Percentiles rank a stretch among this genome's conserved stretches.
Conservation (phyloP, 192 early-diverging fungal species). For the Coemansia javaensis region DNA sequence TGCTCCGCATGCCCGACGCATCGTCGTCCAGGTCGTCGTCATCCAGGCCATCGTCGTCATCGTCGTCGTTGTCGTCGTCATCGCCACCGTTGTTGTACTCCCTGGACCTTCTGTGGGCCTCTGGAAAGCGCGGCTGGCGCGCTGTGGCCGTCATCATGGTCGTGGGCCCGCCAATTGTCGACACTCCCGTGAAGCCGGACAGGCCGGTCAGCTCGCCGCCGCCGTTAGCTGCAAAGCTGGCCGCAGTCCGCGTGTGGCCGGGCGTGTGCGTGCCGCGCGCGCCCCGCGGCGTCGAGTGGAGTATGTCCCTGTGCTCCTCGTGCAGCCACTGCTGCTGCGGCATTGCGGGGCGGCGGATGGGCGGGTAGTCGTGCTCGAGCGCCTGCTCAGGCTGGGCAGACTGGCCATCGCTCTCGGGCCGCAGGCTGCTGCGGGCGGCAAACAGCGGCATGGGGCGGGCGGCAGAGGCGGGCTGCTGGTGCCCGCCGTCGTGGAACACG, state of each 20-base stretch:
- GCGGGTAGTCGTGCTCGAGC: conserved; percentile 7
- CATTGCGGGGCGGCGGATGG: background rate
- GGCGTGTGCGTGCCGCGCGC: conserved; percentile 18
- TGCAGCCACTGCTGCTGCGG: too few relatives aligned
- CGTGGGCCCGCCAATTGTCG: conserved; percentile 23
- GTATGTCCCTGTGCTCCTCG: background rate
- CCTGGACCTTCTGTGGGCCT: background rate
- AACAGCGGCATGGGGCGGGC: conserved; percentile 12
- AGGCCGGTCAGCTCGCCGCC: conserved; percentile 24
- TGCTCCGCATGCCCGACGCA: too few relatives aligned
- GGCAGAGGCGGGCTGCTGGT: background rate
- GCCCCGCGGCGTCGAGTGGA: conserved; percentile 12
- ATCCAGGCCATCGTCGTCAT: background rate
- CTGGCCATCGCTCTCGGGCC: background rate
- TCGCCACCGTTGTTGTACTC: conserved; percentile 1
- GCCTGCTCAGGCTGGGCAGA: background rate
- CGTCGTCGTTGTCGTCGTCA: conserved; percentile 6
- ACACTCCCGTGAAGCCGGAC: conserved; percentile 35
- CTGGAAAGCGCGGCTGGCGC: background rate
- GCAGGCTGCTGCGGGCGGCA: background rate
- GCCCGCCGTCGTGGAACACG: conserved; percentile 11
- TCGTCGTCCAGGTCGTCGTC: too few relatives aligned
- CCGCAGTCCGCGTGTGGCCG: conserved; percentile 13
- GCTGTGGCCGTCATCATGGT: conserved; percentile 8
- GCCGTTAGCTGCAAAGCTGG: conserved; percentile 21